Base-by-base conservation (phyloP, 2,329 filamentous ascomycete genomes). In the Paecilomyces sp. region DNA sequence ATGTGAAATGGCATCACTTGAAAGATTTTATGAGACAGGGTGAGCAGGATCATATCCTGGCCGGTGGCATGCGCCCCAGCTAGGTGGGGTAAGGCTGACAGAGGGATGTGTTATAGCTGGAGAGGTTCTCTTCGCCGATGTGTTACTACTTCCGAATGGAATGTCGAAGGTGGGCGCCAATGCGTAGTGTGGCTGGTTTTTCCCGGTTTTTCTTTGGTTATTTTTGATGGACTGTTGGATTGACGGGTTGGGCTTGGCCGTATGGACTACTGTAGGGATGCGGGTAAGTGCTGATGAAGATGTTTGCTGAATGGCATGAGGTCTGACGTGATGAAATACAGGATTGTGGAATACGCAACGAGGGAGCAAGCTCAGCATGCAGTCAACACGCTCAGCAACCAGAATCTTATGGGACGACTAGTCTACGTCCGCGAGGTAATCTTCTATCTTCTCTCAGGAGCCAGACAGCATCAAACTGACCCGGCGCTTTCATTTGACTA, bases 81-180 rank as follows among this genome's bases (percentile, higher is more conserved):
- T 58, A 31, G 55, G 54, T 57, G 60, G 56, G 56, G 22, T 57
- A 62, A 68, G 63, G 67, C 70, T 74, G 68, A 75, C 68, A 62
- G 65, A 62, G 64, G 63, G 63, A 63, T 62, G 57, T 63, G 47
- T 66, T 74, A 70, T 80, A 97, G 94, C 94, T 83, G 94, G 94
- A 85, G 93, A 97, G 80, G 94, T 99, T 78, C 87, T 97, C 82
- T 99, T 96, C 83, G 94, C 94, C 83, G 94, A 99, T 85, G 94
- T 99, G 76, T 88, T 99, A 81, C 85, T 96, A 80, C 92, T 99
- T 88, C 94, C 94, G 75, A 99, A 99, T 86, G 94, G 94, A 92
- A 99, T 99, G 94, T 97, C 93, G 91, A 99, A 99, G 93, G 93
- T 97, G 92, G 91, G 91, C 92, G 87, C 88, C 85, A 89, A 90